phyloP scores from a whole-genome alignment of 2,329 filamentous ascomycete species.

The Fusarium sp. region DNA sequence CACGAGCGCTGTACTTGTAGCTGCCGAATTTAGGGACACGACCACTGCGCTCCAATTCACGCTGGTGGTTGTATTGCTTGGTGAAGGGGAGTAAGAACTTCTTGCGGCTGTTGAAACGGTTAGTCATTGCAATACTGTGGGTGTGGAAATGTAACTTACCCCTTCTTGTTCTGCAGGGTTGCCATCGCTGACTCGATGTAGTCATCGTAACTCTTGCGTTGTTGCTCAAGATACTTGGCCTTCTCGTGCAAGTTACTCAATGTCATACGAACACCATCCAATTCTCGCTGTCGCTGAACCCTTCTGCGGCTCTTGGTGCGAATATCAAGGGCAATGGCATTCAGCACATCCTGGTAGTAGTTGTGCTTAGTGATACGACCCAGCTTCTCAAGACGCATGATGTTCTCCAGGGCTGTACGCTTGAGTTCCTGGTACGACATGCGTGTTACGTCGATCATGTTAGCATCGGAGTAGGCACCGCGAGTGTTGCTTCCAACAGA shows the following conservation, averaged over 20 bases:
- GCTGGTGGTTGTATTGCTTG: conserved; percentile 98
- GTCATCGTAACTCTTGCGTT: conserved; percentile 97
- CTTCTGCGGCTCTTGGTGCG: conserved; percentile 94
- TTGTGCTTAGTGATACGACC: conserved; percentile 92
- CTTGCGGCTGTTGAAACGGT: conserved; percentile 74
- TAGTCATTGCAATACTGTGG: conserved; percentile 21
- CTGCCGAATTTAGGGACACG: conserved; percentile 97
- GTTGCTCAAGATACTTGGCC: conserved; percentile 91
- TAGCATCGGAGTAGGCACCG: conserved; percentile 89
- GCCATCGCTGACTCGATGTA: conserved; percentile 99
- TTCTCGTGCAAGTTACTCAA: conserved; percentile 83
- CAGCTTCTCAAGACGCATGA: conserved; percentile 86
- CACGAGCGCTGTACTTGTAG: conserved; percentile 94
- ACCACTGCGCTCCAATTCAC: conserved; percentile 90
- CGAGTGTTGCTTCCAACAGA: conserved; percentile 72
- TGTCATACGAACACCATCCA: conserved; percentile 85
- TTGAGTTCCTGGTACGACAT: conserved; percentile 95
- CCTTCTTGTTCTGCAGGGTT: conserved; percentile 96
- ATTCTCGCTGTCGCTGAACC: conserved; percentile 89
- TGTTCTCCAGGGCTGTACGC: conserved; percentile 91
- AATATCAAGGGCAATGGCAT: conserved; percentile 96
- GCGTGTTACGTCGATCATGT: conserved; percentile 88
- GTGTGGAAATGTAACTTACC: conserved; percentile 61
- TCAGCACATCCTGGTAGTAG: conserved; percentile 96
- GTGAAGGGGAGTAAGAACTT: conserved; percentile 96